Conservation (phyloP, 352 stramenopile genomes). For the Blastocystis sp. region DNA sequence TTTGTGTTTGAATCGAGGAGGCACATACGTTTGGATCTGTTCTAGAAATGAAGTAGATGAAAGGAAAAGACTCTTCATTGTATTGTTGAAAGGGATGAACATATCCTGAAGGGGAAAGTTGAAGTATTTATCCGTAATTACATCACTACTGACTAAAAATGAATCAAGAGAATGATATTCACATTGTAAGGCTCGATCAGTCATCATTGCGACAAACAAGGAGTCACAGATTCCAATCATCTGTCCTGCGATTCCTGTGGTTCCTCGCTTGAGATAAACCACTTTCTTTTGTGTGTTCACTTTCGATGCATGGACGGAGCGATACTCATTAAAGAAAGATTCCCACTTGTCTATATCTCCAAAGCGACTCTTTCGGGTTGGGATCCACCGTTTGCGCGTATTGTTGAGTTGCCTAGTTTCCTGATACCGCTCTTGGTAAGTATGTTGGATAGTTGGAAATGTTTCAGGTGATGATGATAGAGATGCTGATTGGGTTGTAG, state of each 20-base stretch:
- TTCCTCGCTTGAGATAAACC: constrained; percentile 41
- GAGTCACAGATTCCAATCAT: constrained; percentile 55
- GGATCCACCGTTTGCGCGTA: background rate
- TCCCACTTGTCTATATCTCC: background rate
- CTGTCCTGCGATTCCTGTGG: constrained; percentile 40
- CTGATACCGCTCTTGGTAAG: too few relatives aligned
- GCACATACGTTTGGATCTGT: background rate
- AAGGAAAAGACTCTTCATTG: background rate
- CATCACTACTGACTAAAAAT: background rate
- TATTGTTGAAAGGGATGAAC: background rate
- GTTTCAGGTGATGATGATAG: background rate
- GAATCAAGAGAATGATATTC: background rate
- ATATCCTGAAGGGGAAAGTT: background rate
- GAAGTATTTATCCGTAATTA: constrained; percentile 27
- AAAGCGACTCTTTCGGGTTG: background rate
- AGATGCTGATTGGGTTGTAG: too few relatives aligned
- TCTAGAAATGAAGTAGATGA: background rate
- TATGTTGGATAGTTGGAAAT: background rate
- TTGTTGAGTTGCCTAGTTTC: background rate
- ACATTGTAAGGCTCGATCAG: constrained; percentile 3
- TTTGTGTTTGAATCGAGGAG: background rate
- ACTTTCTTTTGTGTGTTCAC: constrained; percentile 1
- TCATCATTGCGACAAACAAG: constrained; percentile 10
- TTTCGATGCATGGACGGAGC: background rate
- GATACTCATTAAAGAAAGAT: background rate